These are phyloP conservation scores for Alnus glutinosa DNA, from an alignment of 306 rosid genomes.

Conservation along the genomic window DNA sequence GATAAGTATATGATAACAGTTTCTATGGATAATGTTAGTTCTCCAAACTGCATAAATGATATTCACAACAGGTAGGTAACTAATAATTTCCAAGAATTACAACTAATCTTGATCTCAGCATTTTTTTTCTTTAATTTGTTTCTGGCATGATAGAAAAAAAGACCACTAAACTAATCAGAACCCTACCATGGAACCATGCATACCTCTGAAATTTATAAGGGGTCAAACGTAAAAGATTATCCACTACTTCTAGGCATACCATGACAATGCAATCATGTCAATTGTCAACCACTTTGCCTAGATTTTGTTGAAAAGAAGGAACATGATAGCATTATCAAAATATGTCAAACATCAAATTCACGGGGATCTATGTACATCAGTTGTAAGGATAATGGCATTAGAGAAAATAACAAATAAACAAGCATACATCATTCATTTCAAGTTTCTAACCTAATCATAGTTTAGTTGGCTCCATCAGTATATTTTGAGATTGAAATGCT, in stretches of 20 bases:
- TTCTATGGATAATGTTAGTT: background rate
- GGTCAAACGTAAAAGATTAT: background rate
- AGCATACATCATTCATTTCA: background rate
- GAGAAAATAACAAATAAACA: background rate
- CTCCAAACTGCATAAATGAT: background rate
- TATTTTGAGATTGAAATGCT: background rate
- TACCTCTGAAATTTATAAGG: background rate
- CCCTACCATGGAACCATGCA: background rate
- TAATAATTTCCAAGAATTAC: background rate
- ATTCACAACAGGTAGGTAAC: background rate
- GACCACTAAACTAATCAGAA: background rate
- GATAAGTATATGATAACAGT: too few relatives aligned
- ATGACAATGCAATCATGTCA: background rate
- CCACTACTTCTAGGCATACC: background rate
- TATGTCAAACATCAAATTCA: background rate
- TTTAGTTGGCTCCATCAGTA: slow-evolving; percentile 18
- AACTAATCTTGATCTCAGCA: background rate
- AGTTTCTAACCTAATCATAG: slow-evolving; percentile 39
- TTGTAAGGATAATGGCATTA: background rate
- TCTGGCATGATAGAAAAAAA: background rate
- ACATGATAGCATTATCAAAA: background rate
- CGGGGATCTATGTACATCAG: background rate
- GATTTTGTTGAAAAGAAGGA: too few relatives aligned
- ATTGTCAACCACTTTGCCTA: background rate
- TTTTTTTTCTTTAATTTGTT: slow-evolving; percentile 1